Evolutionary conservation across 345 rosid species (phyloP).

Genomic region (Populus euphratica): DNA sequence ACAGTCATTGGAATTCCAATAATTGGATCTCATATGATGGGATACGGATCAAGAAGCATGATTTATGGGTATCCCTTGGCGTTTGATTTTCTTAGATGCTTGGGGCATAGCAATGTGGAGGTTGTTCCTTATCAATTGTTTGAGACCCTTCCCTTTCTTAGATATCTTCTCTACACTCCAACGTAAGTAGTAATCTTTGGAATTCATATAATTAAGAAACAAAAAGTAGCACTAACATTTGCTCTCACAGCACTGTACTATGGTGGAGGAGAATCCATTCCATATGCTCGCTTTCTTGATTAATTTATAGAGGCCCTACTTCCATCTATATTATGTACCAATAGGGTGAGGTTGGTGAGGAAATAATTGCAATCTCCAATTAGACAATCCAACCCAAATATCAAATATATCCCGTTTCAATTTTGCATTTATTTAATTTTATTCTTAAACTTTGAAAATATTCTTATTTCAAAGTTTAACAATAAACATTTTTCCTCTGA

Average conservation of each 20-base stretch:
- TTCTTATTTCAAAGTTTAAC: no score
- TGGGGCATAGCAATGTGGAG: slow-evolving; percentile 85
- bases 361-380: neutral
- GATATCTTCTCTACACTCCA: slow-evolving; percentile 79
- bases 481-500: neutral
- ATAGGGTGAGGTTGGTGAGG: neutral
- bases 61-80: slow-evolving; percentile 53
- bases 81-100: slow-evolving; percentile 75
- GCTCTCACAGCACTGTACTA: no score
- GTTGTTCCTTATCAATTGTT: slow-evolving; percentile 59
- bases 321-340: neutral
- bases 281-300: no score
- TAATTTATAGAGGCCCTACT: neutral
- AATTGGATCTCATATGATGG: slow-evolving; percentile 54
- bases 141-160: slow-evolving; percentile 51
- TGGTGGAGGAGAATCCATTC: no score
- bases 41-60: slow-evolving; percentile 56
- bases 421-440: no score
- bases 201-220: neutral
- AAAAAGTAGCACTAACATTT: no score
- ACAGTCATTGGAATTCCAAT: slow-evolving; percentile 63
- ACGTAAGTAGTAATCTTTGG: slow-evolving; percentile 45
- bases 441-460: no score
- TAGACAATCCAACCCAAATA: neutral
- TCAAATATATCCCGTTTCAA: no score